Evolutionary conservation across 2,329 filamentous ascomycete genomes (phyloP), one percentile per base, ranked within the genome.

Genomic region (Trichoderma simmonsii): DNA sequence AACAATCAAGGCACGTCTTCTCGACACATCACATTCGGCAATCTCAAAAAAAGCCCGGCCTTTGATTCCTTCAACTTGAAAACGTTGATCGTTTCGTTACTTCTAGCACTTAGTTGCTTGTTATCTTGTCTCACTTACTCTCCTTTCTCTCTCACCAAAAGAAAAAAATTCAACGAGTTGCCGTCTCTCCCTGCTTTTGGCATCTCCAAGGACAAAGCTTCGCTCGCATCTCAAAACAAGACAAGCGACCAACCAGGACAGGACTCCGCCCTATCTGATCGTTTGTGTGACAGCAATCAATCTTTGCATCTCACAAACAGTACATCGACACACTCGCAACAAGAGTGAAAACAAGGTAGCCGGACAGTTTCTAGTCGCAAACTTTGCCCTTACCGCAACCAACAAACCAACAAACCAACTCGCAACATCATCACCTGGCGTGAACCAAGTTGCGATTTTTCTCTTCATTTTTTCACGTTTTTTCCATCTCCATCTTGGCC

Each of bases 71-170:
- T 61, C 56, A 7, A 54, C 66, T 36, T 69, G 65, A 48, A 70
- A 64, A 70, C 68, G 68, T 70, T 70, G 68, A 70, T 51, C 68
- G 68, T 70, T 70, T 70, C 11, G 11, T 69, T 28, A 24, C 28
- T 43, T 24, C 43, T 21, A 11, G 43, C 66, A 28, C 48, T 48
- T 34, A 26, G 39, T 51, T 30, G 32, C 14, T 30, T 68, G 34
- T 61, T 60, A 14, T 54, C 26, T 63, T 28, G 26, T 63, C 26
- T 36, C 34, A 32, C 26, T n/a, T 21, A 34, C 43, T 65, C 67
- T 63, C 67, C 8, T 54, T 32, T 63, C n/a, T 64, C 39, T 62
- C 32, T n/a, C 24, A 39, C 26, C 48, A 21, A 48, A 7, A 34
- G 34, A n/a, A 59, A 59, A 32, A 30, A 32, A 4, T 32, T 11